Conservation (phyloP, 116 monocot genomes). For the Cymodocea nodosa region DNA sequence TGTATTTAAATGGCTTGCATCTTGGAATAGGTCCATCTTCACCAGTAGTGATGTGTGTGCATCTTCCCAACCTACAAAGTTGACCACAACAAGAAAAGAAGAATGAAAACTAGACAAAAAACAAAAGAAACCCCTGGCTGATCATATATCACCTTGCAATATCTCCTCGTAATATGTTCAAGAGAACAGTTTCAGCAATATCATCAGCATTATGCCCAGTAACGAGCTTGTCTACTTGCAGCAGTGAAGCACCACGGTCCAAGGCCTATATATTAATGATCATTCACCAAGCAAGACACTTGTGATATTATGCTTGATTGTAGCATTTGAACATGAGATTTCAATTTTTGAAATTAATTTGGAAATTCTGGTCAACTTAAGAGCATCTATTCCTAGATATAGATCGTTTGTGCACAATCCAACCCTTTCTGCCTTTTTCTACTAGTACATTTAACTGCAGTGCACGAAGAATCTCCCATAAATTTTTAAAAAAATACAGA, state of each 20-base stretch:
- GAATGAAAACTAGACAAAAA: not conserved
- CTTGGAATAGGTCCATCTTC: constrained; percentile 99
- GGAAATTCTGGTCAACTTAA: too few relatives aligned
- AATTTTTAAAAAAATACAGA: too few relatives aligned
- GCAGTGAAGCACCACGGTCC: constrained; percentile 89
- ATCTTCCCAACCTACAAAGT: constrained; percentile 76
- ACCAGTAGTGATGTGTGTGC: constrained; percentile 86
- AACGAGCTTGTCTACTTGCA: constrained; percentile 86
- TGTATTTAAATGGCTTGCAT: constrained; percentile 99
- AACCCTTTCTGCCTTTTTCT: too few relatives aligned
- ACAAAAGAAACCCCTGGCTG: not conserved
- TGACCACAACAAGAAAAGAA: constrained; percentile 5
- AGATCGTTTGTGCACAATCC: too few relatives aligned
- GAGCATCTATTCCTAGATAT: too few relatives aligned
- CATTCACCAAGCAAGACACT: not conserved
- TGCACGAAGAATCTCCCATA: too few relatives aligned
- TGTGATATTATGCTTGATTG: not conserved
- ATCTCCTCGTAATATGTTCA: constrained; percentile 93
- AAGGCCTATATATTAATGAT: constrained; percentile 32
- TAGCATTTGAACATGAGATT: not conserved
- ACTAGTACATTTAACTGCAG: too few relatives aligned
- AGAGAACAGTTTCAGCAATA: constrained; percentile 93
- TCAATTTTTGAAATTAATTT: not conserved
- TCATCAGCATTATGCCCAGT: constrained; percentile 99
- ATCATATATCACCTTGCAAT: constrained; percentile 58